Conservation (phyloP, 306 rosid genomes). For the Castanea crenata region DNA sequence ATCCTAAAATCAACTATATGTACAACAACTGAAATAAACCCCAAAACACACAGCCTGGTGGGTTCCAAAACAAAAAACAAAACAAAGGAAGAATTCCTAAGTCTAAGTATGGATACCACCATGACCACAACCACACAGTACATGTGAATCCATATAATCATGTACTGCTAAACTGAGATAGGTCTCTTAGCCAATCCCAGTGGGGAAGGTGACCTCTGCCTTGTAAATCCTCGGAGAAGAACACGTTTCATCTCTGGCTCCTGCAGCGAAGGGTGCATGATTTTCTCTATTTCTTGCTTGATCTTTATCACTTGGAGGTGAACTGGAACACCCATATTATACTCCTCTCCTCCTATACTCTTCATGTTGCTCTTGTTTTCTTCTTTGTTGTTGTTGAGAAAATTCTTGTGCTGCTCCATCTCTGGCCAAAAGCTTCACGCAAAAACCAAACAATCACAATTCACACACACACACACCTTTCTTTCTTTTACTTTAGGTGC, state of each 20-base stretch:
- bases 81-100: too few species aligned
- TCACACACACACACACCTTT: too few species aligned
- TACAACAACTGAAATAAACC: neutral
- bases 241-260: constrained; percentile 42
- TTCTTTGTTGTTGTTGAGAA: neutral
- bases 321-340: constrained; percentile 38
- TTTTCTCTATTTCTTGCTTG: constrained; percentile 70
- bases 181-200: constrained; percentile 42
- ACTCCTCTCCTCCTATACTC: constrained; percentile 15
- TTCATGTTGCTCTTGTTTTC: constrained; percentile 1
- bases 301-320: constrained; percentile 83
- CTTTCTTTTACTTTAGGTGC: neutral
- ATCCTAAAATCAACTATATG: neutral
- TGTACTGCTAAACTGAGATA: constrained; percentile 26
- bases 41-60: neutral
- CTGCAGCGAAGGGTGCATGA: constrained; percentile 61
- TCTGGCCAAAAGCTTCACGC: neutral
- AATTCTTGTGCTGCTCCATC: constrained; percentile 13
- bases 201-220: constrained; percentile 66
- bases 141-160: neutral
- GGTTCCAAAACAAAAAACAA: too few species aligned
- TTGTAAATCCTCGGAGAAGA: constrained; percentile 32
- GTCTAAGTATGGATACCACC: too few species aligned
- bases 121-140: too few species aligned
- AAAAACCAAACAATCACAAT: neutral